These are phyloP conservation scores for Paxillus involutus DNA, from an alignment of 768 basidiomycete species.

Conservation along the genomic window DNA sequence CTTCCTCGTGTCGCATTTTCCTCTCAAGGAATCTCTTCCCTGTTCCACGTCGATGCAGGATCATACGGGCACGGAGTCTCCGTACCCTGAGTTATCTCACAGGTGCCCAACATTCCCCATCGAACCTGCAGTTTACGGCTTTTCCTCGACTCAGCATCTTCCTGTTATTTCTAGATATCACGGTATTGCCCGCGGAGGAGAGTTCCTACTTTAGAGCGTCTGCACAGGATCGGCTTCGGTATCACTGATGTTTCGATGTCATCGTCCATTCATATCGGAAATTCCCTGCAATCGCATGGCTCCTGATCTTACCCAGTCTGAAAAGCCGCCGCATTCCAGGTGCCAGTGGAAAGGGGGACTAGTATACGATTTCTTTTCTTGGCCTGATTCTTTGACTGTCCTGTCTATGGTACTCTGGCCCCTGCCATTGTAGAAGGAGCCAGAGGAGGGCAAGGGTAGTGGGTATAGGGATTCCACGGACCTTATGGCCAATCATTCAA, in stretches of 20 bases:
- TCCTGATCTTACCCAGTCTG: conserved; percentile 16
- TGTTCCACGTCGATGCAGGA: conserved; percentile 9
- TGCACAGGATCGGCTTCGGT: conserved; percentile 5
- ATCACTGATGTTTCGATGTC: too few relatives aligned
- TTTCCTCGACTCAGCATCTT: not conserved
- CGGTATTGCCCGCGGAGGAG: conserved; percentile 1
- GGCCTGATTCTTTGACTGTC: not conserved
- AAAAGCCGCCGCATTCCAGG: not conserved
- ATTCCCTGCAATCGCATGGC: not conserved
- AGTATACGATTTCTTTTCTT: conserved; percentile 18
- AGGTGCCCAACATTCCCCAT: not conserved
- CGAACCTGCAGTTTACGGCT: not conserved
- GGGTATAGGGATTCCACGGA: not conserved
- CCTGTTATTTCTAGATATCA: conserved; percentile 3
- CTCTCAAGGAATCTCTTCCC: conserved; percentile 18
- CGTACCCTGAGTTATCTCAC: not conserved
- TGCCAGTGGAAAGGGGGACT: conserved; percentile 12
- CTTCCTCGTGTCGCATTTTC: conserved; percentile 7
- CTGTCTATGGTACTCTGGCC: not conserved
- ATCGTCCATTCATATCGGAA: conserved; percentile 1
- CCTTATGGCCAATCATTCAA: not conserved
- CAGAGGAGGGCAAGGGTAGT: conserved; percentile 16
- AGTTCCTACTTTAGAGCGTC: not conserved
- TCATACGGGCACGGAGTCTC: conserved; percentile 6
- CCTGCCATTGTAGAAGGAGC: conserved; percentile 2